phyloP scores from a whole-genome alignment of 176 grass and related monocot genomes.

The Lolium multiflorum region DNA sequence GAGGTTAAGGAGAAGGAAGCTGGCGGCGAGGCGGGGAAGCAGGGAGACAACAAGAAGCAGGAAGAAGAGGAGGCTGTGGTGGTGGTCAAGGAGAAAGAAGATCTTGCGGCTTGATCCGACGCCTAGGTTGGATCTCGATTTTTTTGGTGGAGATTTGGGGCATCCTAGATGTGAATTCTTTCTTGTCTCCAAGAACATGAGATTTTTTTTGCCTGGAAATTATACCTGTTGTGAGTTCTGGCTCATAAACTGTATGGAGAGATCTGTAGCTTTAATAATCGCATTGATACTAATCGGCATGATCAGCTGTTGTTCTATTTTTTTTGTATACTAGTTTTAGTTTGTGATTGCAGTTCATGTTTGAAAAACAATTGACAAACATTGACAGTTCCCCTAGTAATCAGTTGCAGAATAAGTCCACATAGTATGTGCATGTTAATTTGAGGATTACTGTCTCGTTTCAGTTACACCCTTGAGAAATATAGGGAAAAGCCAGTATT shows the following conservation, averaged over 20 bases:
- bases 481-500: too few species aligned
- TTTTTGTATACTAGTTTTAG: neutral
- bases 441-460: too few species aligned
- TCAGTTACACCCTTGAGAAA: too few species aligned
- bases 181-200: slow-evolving; percentile 16
- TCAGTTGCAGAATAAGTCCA: too few species aligned
- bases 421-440: too few species aligned
- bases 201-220: slow-evolving; percentile 49
- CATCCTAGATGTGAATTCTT: slow-evolving; percentile 24
- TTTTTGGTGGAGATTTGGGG: slow-evolving; percentile 46
- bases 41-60: neutral
- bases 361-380: neutral
- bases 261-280: slow-evolving; percentile 33
- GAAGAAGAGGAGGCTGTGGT: neutral
- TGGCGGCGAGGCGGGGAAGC: neutral
- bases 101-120: slow-evolving; percentile 1
- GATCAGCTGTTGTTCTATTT: neutral
- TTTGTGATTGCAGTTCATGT: neutral
- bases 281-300: slow-evolving; percentile 4
- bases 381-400: neutral
- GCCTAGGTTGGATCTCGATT: slow-evolving; percentile 26
- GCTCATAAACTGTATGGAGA: slow-evolving; percentile 9
- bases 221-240: slow-evolving; percentile 27
- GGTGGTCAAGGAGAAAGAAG: neutral
- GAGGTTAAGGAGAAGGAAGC: neutral